These are phyloP conservation scores for Cornus suecica DNA, from an alignment of 148 eudicot genomes.

Conservation along the genomic window DNA sequence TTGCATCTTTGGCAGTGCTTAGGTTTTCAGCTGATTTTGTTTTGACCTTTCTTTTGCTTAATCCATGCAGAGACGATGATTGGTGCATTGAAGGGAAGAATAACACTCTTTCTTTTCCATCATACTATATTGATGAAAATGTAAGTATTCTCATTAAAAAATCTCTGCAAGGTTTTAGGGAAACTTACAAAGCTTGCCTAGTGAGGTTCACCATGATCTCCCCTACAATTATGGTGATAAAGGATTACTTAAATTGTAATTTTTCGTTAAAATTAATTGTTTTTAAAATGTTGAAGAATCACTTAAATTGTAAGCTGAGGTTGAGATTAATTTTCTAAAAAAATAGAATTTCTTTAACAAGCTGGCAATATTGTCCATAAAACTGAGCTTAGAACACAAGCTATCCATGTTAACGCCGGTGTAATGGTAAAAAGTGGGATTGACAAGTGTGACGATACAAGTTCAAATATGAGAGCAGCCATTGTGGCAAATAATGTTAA, in stretches of 20 bases:
- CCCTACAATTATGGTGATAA: neutral
- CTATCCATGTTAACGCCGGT: conserved; percentile 1
- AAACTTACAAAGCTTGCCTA: neutral
- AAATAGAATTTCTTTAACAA: neutral
- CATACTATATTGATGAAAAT: conserved; percentile 97
- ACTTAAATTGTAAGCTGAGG: neutral
- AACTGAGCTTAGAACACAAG: neutral
- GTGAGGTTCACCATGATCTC: neutral
- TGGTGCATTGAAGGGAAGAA: conserved; percentile 82
- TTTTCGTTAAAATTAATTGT: neutral
- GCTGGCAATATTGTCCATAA: neutral
- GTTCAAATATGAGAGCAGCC: too few species aligned
- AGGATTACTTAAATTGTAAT: neutral
- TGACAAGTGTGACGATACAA: too few species aligned
- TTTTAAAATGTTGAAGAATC: too few species aligned
- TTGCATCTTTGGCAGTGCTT: neutral
- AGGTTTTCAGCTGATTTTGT: conserved; percentile 7
- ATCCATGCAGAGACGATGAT: conserved; percentile 72
- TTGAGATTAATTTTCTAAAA: neutral
- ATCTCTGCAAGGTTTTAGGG: conserved; percentile 5
- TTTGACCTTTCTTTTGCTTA: conserved; percentile 19
- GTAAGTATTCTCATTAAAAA: conserved; percentile 43
- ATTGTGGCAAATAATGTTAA: too few species aligned
- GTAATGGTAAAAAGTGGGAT: too few species aligned
- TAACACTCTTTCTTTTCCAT: conserved; percentile 82